Evolutionary conservation across 108 stramenopile genomes (phyloP), one percentile per base, ranked within the genome.

Genomic region (Halocafeteria seosinensis): DNA sequence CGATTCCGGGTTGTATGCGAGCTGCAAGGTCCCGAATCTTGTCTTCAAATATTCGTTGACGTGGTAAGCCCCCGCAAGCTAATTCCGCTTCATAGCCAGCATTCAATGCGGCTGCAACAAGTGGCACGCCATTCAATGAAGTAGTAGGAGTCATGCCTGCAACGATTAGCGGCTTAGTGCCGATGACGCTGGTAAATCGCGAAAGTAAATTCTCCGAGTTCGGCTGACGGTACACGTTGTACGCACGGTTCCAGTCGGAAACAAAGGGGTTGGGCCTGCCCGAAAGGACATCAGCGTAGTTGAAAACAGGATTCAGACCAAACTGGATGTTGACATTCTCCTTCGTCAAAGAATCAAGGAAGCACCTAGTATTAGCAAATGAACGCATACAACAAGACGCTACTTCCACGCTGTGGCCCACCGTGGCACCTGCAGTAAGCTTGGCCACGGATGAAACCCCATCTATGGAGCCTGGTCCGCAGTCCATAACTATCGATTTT

Each of bases 81-180:
- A 66, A 59, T 59, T 66, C 65, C 11, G 57, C 65, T 55, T 32
- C 27, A 31, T 24, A 66, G 28, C 65, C 65, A 28, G 65, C 65
- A 35, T 61, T 61, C 25, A 59, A 12, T 55, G 24, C 4, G 31
- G 65, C 65, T 11, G 65, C 65, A 21, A 66, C 65, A 36, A 66
- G 65, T 21, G 36, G 61, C 29, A 31, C 17, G 4, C 65, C 65
- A 59, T 60, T 25, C 38, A 60, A 60, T 0, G 65, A 66, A 26
- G 65, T 66, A 21, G 59, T 61, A 6, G 65, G 65, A 9, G 65
- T 66, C 65, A 66, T 66, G 30, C 65, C 65, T n/a, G 62, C 63
- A 25, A 66, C 60, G 24, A 66, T 55, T 27, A 66, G 35, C 17
- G 65, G 65, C 13, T 55, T 37, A 6, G 38, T 36, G 3, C 65